Evolutionary conservation across 140 eudicot genomes (phyloP).

Genomic region (Bidens hawaiensis): DNA sequence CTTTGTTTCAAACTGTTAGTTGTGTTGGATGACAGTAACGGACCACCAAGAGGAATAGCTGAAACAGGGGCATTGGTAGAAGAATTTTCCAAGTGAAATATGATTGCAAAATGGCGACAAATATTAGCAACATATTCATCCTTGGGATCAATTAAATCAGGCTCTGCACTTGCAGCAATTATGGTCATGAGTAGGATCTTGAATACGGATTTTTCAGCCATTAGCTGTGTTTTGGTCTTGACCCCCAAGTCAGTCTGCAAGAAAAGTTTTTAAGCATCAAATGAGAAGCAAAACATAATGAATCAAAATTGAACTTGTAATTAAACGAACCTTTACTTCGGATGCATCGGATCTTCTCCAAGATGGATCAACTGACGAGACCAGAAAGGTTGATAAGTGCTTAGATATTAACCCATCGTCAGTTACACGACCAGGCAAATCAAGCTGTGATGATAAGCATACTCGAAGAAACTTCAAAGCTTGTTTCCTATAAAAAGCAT

Average conservation of each 20-base stretch:
- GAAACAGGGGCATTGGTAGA: slow-evolving; percentile 45
- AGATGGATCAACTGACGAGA: slow-evolving; percentile 71
- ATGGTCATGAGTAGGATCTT: slow-evolving; percentile 89
- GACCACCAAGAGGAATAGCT: slow-evolving; percentile 60
- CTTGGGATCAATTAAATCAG: slow-evolving; percentile 69
- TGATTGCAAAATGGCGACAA: slow-evolving; percentile 95
- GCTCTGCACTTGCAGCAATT: slow-evolving; percentile 84
- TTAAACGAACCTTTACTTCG: slow-evolving; percentile 73
- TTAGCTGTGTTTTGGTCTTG: slow-evolving; percentile 94
- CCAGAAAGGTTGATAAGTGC: slow-evolving; percentile 62
- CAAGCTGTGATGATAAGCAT: slow-evolving; percentile 90
- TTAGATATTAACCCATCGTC: slow-evolving; percentile 62
- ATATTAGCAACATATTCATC: slow-evolving; percentile 77
- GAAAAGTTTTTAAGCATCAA: slow-evolving; percentile 14
- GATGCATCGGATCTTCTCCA: slow-evolving; percentile 84
- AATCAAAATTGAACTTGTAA: slow-evolving; percentile 1
- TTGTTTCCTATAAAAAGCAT: slow-evolving; percentile 84
- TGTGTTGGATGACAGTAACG: slow-evolving; percentile 50
- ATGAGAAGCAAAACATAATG: not conserved
- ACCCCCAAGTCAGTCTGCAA: slow-evolving; percentile 97
- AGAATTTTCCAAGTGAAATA: slow-evolving; percentile 71
- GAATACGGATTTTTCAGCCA: slow-evolving; percentile 95
- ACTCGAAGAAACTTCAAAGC: slow-evolving; percentile 92
- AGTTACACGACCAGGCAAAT: slow-evolving; percentile 72
- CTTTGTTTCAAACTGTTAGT: slow-evolving; percentile 47